Evolutionary conservation across 2,329 filamentous ascomycete species (phyloP).

Genomic region (Phaeophleospora eucalypticola): DNA sequence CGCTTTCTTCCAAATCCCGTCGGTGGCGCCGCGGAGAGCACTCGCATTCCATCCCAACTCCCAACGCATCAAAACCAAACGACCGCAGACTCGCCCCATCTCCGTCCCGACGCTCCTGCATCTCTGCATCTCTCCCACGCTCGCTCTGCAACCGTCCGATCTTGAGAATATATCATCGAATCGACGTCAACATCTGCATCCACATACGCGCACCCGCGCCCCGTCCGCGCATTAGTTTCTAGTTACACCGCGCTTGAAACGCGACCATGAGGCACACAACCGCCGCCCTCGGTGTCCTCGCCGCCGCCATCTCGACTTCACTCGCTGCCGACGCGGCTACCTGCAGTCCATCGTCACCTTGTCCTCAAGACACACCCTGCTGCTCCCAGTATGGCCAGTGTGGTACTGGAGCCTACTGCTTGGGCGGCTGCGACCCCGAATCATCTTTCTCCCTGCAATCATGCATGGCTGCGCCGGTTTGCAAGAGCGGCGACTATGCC

Average conservation of each 20-base stretch:
- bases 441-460: slow-evolving; percentile 79
- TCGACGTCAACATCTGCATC: too few species aligned
- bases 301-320: slow-evolving; percentile 29
- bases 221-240: not conserved
- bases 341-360: slow-evolving; percentile 30
- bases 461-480: slow-evolving; percentile 80
- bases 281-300: slow-evolving; percentile 29
- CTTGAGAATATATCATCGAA: too few species aligned
- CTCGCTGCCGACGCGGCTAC: slow-evolving; percentile 23
- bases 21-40: too few species aligned
- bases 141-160: too few species aligned
- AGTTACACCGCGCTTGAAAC: slow-evolving; percentile 1
- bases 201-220: too few species aligned
- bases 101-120: too few species aligned
- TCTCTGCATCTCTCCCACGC: too few species aligned
- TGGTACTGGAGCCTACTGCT: slow-evolving; percentile 88
- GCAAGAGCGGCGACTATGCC: slow-evolving; percentile 67
- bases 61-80: too few species aligned
- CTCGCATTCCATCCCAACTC: too few species aligned
- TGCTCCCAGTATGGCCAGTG: slow-evolving; percentile 74
- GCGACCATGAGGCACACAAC: slow-evolving; percentile 26
- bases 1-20: too few species aligned
- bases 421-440: slow-evolving; percentile 88
- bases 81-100: too few species aligned
- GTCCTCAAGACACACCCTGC: slow-evolving; percentile 33